Conservation (phyloP, 208 protist genomes). For the Acanthamoeba triangularis region DNA sequence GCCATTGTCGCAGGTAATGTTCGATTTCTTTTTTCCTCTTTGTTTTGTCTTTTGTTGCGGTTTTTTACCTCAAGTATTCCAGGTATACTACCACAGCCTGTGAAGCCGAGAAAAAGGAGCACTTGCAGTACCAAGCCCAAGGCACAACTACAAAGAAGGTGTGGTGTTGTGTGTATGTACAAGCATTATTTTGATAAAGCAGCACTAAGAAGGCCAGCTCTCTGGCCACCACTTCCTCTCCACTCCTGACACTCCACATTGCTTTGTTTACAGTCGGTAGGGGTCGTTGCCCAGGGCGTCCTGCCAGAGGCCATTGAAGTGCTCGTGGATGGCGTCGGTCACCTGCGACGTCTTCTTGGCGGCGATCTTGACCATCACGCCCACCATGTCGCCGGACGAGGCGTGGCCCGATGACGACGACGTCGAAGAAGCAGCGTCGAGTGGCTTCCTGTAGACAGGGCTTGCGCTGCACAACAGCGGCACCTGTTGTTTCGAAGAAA, state of each 20-base stretch:
- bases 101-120: too few species aligned
- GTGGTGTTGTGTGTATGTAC: too few species aligned
- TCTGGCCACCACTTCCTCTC: too few species aligned
- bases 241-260: too few species aligned
- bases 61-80: too few species aligned
- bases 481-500: neutral
- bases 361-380: slow-evolving; percentile 62
- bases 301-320: slow-evolving; percentile 38
- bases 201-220: too few species aligned
- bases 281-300: slow-evolving; percentile 18
- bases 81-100: too few species aligned
- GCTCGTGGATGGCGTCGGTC: slow-evolving; percentile 36
- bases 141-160: too few species aligned
- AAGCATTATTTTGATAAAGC: too few species aligned
- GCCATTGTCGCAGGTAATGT: neutral
- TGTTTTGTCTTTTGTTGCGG: neutral
- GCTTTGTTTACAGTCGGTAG: neutral
- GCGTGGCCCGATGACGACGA: neutral
- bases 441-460: neutral
- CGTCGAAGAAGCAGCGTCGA: neutral
- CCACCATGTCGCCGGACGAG: neutral
- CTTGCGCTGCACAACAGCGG: slow-evolving; percentile 65
- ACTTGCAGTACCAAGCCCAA: too few species aligned
- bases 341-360: slow-evolving; percentile 55
- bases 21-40: neutral